These are phyloP conservation scores for Arthromyces matolae DNA, from an alignment of 768 basidiomycete species.

Conservation along the genomic window DNA sequence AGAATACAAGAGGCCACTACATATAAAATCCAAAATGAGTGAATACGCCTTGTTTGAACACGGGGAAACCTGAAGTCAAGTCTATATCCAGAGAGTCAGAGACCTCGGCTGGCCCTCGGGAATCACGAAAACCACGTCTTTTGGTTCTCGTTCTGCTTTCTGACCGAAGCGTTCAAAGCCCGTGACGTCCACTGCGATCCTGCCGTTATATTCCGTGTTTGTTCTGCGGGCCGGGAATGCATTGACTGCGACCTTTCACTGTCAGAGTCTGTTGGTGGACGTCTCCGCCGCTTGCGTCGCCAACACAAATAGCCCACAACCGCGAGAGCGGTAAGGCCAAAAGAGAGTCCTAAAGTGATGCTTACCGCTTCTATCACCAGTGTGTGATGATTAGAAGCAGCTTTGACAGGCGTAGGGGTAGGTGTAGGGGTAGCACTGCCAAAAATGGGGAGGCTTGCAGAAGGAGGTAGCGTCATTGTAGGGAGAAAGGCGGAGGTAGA, in stretches of 20 bases:
- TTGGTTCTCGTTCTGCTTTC: background rate
- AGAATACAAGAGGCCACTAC: background rate
- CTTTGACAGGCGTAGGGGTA: conserved; percentile 3
- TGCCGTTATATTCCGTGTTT: background rate
- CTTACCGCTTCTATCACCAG: conserved; percentile 22
- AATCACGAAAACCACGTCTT: conserved; percentile 6
- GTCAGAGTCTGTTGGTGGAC: conserved; percentile 4
- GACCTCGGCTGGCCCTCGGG: background rate
- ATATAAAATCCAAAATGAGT: background rate
- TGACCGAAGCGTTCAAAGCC: background rate
- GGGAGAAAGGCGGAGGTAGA: conserved; percentile 32
- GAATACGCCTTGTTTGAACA: background rate
- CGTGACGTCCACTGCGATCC: background rate
- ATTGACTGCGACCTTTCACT: conserved; percentile 8
- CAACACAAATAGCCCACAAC: conserved; percentile 21
- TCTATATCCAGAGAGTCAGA: background rate
- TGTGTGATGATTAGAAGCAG: conserved; percentile 10
- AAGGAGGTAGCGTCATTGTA: conserved; percentile 32
- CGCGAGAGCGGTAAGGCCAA: conserved; percentile 25
- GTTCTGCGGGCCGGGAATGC: background rate
- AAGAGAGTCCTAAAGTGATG: conserved; percentile 26
- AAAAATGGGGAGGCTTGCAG: conserved; percentile 31
- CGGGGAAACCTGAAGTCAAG: background rate
- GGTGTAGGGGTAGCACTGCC: conserved; percentile 1
- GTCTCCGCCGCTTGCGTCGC: conserved; percentile 19